Percentiles rank a stretch among this genome's conserved stretches.
These are phyloP conservation scores for Usnea hakonensis DNA, from an alignment of 495 filamentous ascomycete genomes.

Conservation along the genomic window DNA sequence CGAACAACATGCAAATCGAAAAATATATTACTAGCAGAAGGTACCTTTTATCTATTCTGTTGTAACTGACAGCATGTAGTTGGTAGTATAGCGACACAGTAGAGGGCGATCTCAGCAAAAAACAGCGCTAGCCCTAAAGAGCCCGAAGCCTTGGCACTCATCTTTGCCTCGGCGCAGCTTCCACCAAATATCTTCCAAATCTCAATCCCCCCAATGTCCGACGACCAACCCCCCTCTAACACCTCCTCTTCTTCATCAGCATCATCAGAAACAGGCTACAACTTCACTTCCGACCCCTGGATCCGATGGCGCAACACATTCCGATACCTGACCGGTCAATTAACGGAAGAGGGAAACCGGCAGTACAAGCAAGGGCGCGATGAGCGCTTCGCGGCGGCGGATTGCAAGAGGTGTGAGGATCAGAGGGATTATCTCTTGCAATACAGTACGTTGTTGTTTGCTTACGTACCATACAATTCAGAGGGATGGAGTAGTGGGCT, in stretches of 20 bases:
- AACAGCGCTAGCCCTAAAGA: too few relatives aligned
- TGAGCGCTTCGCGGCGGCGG: slow-evolving; percentile 53
- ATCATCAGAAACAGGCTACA: slow-evolving; percentile 33
- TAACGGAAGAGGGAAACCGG: slow-evolving; percentile 58
- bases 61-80: too few relatives aligned
- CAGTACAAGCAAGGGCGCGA: slow-evolving; percentile 65
- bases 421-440: slow-evolving; percentile 71
- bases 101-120: too few relatives aligned
- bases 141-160: too few relatives aligned
- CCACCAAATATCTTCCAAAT: neutral
- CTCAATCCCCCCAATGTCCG: neutral
- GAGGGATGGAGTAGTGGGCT: too few relatives aligned
- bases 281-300: slow-evolving; percentile 52
- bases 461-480: neutral
- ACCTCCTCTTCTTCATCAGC: neutral
- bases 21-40: too few relatives aligned
- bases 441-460: slow-evolving; percentile 49
- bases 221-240: neutral
- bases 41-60: too few relatives aligned
- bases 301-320: slow-evolving; percentile 74
- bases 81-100: too few relatives aligned
- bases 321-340: slow-evolving; percentile 59
- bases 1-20: too few relatives aligned
- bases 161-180: too few relatives aligned
- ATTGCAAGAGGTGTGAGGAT: slow-evolving; percentile 71